Base-by-base conservation (phyloP, 495 filamentous ascomycete genomes). In the Penicillium herquei region DNA sequence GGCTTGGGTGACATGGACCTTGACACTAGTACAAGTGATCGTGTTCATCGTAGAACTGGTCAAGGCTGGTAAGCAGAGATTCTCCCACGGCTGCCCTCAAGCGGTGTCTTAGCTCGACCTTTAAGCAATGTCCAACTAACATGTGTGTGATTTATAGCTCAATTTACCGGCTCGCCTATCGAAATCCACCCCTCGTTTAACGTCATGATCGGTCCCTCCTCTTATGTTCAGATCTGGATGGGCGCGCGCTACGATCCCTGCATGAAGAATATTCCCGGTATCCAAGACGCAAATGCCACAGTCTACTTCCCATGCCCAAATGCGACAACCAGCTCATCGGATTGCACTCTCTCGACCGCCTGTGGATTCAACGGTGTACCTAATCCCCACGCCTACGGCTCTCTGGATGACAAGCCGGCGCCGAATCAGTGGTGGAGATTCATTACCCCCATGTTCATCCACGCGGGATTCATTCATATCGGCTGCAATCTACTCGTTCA, bases 371-470 rank as follows among this genome's bases (percentile, higher is more conserved):
- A 73, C 48, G 89, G 87, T 40, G 83, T 90, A 7, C 82, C 85
- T 2, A 83, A 88, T 52, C 88, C 87, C 12, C 49, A 62, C 7
- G 57, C 65, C 1, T 55, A 55, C 21, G 74, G 75, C 42, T 69
- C 67, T 13, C 63, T 78, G 39, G 66, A 73, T 46, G 78, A 81
- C 44, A 66, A 61, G 7, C 77, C 72, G 5, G 70, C 78, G 50
- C 94, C 94, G 13, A 86, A 97, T 63, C 94, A 98, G 68, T 98
- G 94, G 94, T 98, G 83, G 67, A 86, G 94, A 48, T 97, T 98
- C 74, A 96, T 98, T 67, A 74, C 86, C 14, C 94, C 94, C 43
- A 98, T 98, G 53, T 98, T 98, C 77, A 70, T 97, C 56, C 94
- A 98, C 64, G 90, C 89, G 26, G 94, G 94, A 6, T 72, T 98